Conservation (phyloP, 1,284 basidiomycete species). For the Cutaneotrichosporon dermatis region DNA sequence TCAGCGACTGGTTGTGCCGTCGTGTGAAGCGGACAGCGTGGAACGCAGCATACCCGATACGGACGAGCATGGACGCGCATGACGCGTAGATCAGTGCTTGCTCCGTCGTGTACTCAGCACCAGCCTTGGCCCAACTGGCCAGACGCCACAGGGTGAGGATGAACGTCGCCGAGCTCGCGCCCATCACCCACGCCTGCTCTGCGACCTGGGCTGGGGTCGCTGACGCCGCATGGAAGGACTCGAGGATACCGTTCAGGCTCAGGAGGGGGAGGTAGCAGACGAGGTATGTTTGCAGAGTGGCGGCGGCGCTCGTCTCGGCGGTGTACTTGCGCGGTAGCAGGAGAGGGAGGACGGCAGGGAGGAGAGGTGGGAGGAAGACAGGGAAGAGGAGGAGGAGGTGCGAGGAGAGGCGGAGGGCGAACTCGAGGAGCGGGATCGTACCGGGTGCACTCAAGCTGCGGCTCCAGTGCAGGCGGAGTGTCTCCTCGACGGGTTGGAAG, state of each 20-base stretch:
- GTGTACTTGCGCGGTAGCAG: slow-evolving; percentile 69
- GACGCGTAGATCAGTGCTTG: slow-evolving; percentile 71
- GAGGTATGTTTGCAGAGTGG: slow-evolving; percentile 67
- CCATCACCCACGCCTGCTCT: slow-evolving; percentile 38
- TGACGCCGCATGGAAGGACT: slow-evolving; percentile 79
- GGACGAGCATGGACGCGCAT: slow-evolving; percentile 38
- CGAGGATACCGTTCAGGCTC: slow-evolving; percentile 79
- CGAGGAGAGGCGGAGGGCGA: slow-evolving; percentile 65
- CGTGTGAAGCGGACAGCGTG: slow-evolving; percentile 23
- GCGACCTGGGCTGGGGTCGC: slow-evolving; percentile 50
- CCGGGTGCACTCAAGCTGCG: slow-evolving; percentile 44
- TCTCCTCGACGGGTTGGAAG: slow-evolving; percentile 91
- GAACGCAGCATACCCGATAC: slow-evolving; percentile 33
- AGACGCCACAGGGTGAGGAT: slow-evolving; percentile 21
- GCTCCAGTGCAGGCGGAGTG: slow-evolving; percentile 79
- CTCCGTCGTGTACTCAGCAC: slow-evolving; percentile 20
- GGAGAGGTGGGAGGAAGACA: slow-evolving; percentile 67
- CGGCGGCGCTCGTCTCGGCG: slow-evolving; percentile 63
- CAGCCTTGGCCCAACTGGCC: neutral
- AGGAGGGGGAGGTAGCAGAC: slow-evolving; percentile 80
- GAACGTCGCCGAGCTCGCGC: slow-evolving; percentile 31
- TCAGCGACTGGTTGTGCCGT: neutral
- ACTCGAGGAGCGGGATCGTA: slow-evolving; percentile 42
- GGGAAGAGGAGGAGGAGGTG: slow-evolving; percentile 67
- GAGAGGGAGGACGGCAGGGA: slow-evolving; percentile 63